Conservation (phyloP, 208 protist genomes). For the Porcisia deanei region DNA sequence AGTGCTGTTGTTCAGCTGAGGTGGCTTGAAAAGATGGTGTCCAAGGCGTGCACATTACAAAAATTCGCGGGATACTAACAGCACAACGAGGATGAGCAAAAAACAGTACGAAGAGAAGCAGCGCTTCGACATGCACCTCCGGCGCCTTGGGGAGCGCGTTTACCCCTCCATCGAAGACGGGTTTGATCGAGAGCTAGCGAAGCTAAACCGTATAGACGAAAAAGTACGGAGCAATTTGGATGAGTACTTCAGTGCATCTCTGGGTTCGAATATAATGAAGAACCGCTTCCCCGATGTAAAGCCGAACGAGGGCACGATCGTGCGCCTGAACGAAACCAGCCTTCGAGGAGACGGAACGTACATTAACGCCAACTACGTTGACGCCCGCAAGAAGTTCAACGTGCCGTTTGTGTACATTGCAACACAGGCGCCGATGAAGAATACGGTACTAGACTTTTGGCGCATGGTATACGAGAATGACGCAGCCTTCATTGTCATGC, state of each 20-base stretch:
- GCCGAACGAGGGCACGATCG: conserved; percentile 71
- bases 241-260: conserved; percentile 71
- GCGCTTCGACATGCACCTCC: conserved; percentile 32
- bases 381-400: conserved; percentile 52
- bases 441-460: conserved; percentile 91
- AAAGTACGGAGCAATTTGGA: conserved; percentile 63
- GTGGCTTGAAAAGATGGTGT: neutral
- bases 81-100: conserved; percentile 29
- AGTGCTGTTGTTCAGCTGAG: neutral
- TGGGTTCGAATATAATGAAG: conserved; percentile 67
- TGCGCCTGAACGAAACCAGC: conserved; percentile 37
- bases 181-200: conserved; percentile 64
- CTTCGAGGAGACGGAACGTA: conserved; percentile 55
- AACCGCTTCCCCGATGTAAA: conserved; percentile 77
- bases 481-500: conserved; percentile 81
- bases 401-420: conserved; percentile 92
- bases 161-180: conserved; percentile 48
- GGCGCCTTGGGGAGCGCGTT: conserved; percentile 26
- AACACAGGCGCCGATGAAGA: conserved; percentile 82
- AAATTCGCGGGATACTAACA: neutral
- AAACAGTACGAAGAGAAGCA: conserved; percentile 33
- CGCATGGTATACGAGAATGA: conserved; percentile 88
- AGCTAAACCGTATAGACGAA: conserved; percentile 56
- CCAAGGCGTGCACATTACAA: neutral
- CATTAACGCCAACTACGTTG: conserved; percentile 92